phyloP scores from a whole-genome alignment of 2,329 filamentous ascomycete genomes.

The Coniochaeta hoffmannii region DNA sequence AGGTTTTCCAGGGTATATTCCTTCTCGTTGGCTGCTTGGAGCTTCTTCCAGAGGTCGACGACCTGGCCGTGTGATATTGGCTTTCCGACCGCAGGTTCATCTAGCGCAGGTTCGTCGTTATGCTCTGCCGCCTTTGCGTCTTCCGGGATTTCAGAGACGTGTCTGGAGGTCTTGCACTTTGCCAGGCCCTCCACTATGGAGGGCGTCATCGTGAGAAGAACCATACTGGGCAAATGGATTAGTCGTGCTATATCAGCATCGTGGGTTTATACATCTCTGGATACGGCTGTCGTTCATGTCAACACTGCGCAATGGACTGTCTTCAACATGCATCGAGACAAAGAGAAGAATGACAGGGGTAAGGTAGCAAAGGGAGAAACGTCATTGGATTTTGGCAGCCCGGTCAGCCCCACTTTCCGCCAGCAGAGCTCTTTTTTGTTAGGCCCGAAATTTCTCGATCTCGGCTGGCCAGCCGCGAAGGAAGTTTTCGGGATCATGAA shows the following conservation, averaged over 20 bases:
- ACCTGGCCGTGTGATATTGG: slow-evolving; percentile 68
- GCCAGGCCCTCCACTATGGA: slow-evolving; percentile 57
- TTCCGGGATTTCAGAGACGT: slow-evolving; percentile 1
- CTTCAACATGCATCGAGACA: background rate
- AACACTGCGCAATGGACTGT: background rate
- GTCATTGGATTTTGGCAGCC: slow-evolving; percentile 5
- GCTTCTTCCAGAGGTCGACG: slow-evolving; percentile 49
- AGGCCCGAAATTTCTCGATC: background rate
- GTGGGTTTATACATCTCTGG: too few species aligned
- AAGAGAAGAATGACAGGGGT: background rate
- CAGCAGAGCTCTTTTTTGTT: background rate
- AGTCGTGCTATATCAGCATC: background rate
- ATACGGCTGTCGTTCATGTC: too few species aligned
- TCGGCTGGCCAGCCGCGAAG: background rate
- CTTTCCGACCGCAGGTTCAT: slow-evolving; percentile 46
- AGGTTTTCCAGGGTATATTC: slow-evolving; percentile 58
- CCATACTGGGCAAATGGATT: slow-evolving; percentile 43
- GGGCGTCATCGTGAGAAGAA: slow-evolving; percentile 69
- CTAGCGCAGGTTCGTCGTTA: slow-evolving; percentile 38
- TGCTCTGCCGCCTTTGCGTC: background rate
- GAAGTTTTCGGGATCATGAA: slow-evolving; percentile 2
- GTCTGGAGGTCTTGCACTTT: background rate
- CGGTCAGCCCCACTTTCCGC: background rate
- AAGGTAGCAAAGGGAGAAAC: slow-evolving; percentile 6
- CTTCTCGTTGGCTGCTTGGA: slow-evolving; percentile 29